Base-by-base conservation (phyloP, 208 protist species). In the Trichomonas vaginalis region DNA sequence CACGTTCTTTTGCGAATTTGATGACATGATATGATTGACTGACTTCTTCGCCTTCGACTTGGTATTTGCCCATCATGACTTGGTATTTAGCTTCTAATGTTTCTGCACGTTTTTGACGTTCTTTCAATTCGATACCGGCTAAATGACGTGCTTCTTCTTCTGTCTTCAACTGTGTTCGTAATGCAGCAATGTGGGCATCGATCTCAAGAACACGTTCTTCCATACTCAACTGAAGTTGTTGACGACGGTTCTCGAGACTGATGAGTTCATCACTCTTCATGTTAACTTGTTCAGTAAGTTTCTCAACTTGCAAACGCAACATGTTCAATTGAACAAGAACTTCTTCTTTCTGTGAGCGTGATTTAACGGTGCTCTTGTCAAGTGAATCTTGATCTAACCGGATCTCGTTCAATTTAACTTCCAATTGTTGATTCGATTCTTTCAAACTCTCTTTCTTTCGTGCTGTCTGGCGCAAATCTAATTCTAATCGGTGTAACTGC, bases 1-100 rank as follows among this genome's bases (percentile, higher is more conserved):
- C 86, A 15, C 86, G 23, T 51, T 92, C 86, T 32, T 92, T 42
- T 32, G 86, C 86, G 37, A 92, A 92, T 32, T 92, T 92, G n/a
- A 92, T 92, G 45, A 92, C 86, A 27, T 92, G 86, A 32, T 92
- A 92, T 27, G 86, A 48, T 47, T 92, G 86, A 1, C 45, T 49
- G 37, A 92, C 86, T 92, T 92, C 86, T 92, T 92, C 86, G 35
- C 86, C 86, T 48, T 92, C 86, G 6, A 92, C n/a, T 92, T 92
- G 42, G n/a, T 92, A 92, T 51, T 92, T 92, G 86, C 86, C 86
- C 86, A 92, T 92, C 27, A 92, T n/a, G 39, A 92, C 86, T 1
- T 92, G 27, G 39, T 92, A 92, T 51, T 92, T 92, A 3, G 86
- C 12, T 45, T 23, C 27, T 2, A 92, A 32, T 39, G 45, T 51